Percentiles rank a stretch among this genome's conserved stretches.
phyloP scores from a whole-genome alignment of 257 asterid genomes.

The Cordia subcordata region DNA sequence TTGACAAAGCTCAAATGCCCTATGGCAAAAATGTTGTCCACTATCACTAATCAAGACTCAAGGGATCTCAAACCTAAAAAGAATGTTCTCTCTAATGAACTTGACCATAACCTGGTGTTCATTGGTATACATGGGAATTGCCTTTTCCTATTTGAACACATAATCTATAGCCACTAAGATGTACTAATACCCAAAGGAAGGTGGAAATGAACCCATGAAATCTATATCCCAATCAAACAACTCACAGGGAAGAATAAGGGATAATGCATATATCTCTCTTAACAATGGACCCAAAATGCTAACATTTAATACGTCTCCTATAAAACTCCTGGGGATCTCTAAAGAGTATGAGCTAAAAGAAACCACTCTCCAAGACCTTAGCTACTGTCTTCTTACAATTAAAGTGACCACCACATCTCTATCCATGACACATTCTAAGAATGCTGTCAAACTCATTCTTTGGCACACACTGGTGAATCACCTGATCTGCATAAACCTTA shows the following conservation, averaged over 20 bases:
- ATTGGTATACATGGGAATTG: neutral
- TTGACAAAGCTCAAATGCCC: too few species aligned
- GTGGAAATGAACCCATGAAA: neutral
- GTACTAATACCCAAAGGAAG: neutral
- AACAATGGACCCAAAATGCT: neutral
- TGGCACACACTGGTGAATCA: neutral
- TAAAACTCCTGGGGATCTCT: too few species aligned
- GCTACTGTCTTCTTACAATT: neutral
- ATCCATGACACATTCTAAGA: neutral
- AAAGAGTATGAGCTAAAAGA: too few species aligned
- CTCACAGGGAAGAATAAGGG: too few species aligned
- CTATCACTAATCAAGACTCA: too few species aligned
- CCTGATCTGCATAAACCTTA: neutral
- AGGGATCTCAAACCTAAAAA: too few species aligned
- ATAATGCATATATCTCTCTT: neutral
- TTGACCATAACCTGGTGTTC: neutral
- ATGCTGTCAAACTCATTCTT: neutral
- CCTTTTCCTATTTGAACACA: neutral
- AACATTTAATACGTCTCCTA: too few species aligned
- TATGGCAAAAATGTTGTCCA: too few species aligned
- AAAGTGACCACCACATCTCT: neutral
- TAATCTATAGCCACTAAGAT: neutral
- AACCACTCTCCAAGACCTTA: neutral
- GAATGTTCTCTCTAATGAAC: neutral
- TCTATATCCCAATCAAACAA: neutral